These are phyloP conservation scores for Puccinia novopanici DNA, from an alignment of 1,284 basidiomycete species.

Conservation along the genomic window DNA sequence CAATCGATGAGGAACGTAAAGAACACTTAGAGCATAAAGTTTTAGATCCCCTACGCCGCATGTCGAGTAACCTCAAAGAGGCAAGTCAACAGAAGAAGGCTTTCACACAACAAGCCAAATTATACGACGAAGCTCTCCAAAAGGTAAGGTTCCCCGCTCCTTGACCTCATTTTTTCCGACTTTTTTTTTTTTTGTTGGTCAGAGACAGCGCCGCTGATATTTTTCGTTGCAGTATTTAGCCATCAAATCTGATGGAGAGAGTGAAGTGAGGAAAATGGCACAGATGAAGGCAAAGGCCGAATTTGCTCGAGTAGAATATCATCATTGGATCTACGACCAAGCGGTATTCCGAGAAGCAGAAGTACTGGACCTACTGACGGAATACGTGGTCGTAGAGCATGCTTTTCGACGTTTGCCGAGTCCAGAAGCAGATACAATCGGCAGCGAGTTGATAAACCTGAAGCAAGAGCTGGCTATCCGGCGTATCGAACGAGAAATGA, in stretches of 20 bases:
- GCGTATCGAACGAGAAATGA: constrained; percentile 29
- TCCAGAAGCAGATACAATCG: background rate
- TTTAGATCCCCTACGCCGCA: constrained; percentile 52
- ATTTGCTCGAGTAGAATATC: constrained; percentile 38
- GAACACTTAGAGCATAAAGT: constrained; percentile 14
- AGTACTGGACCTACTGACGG: constrained; percentile 39
- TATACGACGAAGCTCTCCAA: constrained; percentile 53
- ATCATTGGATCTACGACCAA: constrained; percentile 37
- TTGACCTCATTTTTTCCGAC: background rate
- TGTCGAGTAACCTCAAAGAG: constrained; percentile 53
- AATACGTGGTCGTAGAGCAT: constrained; percentile 26
- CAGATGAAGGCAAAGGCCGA: constrained; percentile 26
- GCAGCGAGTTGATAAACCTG: background rate
- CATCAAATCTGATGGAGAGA: constrained; percentile 22
- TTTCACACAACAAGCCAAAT: constrained; percentile 55
- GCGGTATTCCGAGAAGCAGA: constrained; percentile 36
- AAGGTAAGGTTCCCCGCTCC: background rate
- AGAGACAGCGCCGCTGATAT: too few species aligned
- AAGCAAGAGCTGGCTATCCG: constrained; percentile 1
- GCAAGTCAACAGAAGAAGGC: constrained; percentile 53
- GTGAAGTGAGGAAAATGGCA: constrained; percentile 13
- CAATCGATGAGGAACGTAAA: constrained; percentile 13
- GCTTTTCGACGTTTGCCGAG: background rate
- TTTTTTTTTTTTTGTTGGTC: background rate
- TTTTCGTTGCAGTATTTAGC: constrained; percentile 34